Conservation (phyloP, 805 yeast genomes). For the Candida methanosorbosa region DNA sequence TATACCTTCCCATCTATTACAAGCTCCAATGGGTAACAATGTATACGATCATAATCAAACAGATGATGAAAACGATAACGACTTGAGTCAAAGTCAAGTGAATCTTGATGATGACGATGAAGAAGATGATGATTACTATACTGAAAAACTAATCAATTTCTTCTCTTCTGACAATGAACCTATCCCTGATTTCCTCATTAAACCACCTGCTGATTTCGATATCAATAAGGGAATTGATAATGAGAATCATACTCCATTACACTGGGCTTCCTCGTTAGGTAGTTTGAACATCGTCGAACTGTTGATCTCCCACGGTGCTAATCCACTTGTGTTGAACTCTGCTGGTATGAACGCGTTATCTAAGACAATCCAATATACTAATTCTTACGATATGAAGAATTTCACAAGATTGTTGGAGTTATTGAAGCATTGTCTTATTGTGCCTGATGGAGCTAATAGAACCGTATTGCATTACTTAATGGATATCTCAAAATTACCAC, state of each 20-base stretch:
- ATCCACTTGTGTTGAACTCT: slow-evolving; percentile 42
- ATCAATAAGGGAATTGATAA: slow-evolving; percentile 64
- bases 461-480: slow-evolving; percentile 66
- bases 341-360: slow-evolving; percentile 66
- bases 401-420: slow-evolving; percentile 52
- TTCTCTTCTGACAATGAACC: slow-evolving; percentile 39
- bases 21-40: not conserved
- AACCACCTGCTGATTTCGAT: slow-evolving; percentile 56
- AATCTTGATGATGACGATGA: slow-evolving; percentile 1
- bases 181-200: slow-evolving; percentile 29
- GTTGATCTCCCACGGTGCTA: slow-evolving; percentile 50
- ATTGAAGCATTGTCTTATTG: slow-evolving; percentile 56
- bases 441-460: slow-evolving; percentile 64
- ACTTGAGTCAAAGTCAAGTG: not conserved
- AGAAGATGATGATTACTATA: slow-evolving; percentile 33
- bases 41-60: not conserved
- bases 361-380: slow-evolving; percentile 61
- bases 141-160: slow-evolving; percentile 36
- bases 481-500: slow-evolving; percentile 36
- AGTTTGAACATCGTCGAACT: slow-evolving; percentile 50
- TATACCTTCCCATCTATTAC: too few relatives aligned
- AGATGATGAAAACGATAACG: not conserved
- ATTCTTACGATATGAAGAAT: slow-evolving; percentile 56
- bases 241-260: slow-evolving; percentile 75
- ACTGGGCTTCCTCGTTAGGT: slow-evolving; percentile 84